Conservation (phyloP, 2,329 filamentous ascomycete species). For the Penicillium aurantiogriseum region DNA sequence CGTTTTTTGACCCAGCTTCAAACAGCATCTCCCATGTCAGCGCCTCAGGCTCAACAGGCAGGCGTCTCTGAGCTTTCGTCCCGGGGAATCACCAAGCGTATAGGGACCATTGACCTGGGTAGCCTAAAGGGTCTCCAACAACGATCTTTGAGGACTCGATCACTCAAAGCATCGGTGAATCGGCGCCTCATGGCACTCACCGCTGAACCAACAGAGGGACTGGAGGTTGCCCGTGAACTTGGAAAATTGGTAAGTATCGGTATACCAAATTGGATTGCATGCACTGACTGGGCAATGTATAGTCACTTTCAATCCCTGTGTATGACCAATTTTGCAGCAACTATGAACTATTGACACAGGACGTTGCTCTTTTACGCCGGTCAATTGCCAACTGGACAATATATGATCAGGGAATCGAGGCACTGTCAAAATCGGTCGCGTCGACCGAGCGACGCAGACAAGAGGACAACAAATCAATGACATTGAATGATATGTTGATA, state of each 20-base stretch:
- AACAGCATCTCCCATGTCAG: slow-evolving; percentile 62
- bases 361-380: slow-evolving; percentile 67
- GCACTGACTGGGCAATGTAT: slow-evolving; percentile 48
- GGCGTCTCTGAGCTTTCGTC: slow-evolving; percentile 23
- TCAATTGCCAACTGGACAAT: slow-evolving; percentile 71
- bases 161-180: slow-evolving; percentile 30
- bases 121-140: slow-evolving; percentile 33
- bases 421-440: slow-evolving; percentile 70
- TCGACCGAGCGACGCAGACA: slow-evolving; percentile 65
- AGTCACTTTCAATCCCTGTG: slow-evolving; percentile 78
- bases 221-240: slow-evolving; percentile 55
- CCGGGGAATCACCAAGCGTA: slow-evolving; percentile 45
- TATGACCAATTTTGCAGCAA: slow-evolving; percentile 93
- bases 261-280: not conserved
- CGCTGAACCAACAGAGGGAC: slow-evolving; percentile 54
- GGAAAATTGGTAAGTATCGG: slow-evolving; percentile 47
- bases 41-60: slow-evolving; percentile 31
- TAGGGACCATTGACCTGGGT: slow-evolving; percentile 49
- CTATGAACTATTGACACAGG: slow-evolving; percentile 80
- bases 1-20: slow-evolving; percentile 74
- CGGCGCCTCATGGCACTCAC: slow-evolving; percentile 38
- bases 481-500: slow-evolving; percentile 81
- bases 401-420: slow-evolving; percentile 83
- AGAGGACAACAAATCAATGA: slow-evolving; percentile 71
- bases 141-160: slow-evolving; percentile 31